Base-by-base conservation (phyloP, 768 basidiomycete genomes). In the Mycena amicta region DNA sequence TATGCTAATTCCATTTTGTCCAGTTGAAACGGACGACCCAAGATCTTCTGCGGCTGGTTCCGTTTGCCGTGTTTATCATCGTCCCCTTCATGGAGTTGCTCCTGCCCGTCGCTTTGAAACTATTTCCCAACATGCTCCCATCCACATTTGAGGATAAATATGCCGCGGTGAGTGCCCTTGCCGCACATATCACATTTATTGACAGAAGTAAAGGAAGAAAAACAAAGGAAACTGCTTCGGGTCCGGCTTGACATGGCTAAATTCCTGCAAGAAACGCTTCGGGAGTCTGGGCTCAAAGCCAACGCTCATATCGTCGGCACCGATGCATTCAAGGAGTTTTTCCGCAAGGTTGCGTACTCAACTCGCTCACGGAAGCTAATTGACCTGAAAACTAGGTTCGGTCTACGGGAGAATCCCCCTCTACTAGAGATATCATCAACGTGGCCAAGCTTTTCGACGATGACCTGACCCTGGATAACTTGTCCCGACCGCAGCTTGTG, bases 81-180 rank as follows among this genome's bases (percentile, higher is more conserved):
- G 93, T 99, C 2, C 97, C 97, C 1, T 98, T 98, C 81, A 98
- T 98, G 96, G 97, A 98, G 71, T 72, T 99, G 18, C 81, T 99
- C 4, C 84, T 99, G 2, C 97, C 97, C 2, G 93, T 99, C 39
- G 95, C 95, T 0, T 82, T 99, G 64, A 97, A 96, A 72, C 75
- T 99, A 43, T 99, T 99, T 83, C 97, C 97, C 15, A 98, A 92
- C 73, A 98, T 98, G 94, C 84, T 99, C 4, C 97, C 97, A 0
- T 95, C 93, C 0, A 99, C 97, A 0, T 98, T 99, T 62, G 95
- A 98, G 71, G 96, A 98, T 78, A 95, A 96, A 73, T 97, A 88
- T 68, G 89, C 94, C 40, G 93, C 93, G 53, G 95, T 92, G 66
- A 58, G 73, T 53, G 26, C 11, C 41, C 20, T 5, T 8, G 6